Conservation (phyloP, 257 asterid species). For the Solanum appendiculatum region DNA sequence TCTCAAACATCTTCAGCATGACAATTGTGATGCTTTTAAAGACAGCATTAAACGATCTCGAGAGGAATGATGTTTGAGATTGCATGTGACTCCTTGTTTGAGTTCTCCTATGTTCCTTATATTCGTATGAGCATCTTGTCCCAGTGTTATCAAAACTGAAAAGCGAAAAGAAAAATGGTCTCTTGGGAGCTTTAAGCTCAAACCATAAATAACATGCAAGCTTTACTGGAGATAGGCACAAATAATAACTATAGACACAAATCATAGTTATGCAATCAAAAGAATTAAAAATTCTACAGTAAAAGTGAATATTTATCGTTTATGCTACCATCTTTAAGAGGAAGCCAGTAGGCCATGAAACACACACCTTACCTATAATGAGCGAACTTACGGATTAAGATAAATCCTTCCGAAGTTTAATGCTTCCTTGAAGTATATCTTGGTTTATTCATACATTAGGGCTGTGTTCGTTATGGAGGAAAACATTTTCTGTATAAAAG, state of each 20-base stretch:
- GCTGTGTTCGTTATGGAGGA: background rate
- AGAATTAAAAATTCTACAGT: background rate
- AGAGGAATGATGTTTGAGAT: background rate
- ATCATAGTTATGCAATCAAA: background rate
- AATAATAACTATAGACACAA: background rate
- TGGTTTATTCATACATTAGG: background rate
- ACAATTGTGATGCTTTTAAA: background rate
- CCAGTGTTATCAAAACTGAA: background rate
- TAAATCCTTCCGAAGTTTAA: background rate
- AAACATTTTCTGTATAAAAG: background rate
- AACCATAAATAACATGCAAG: background rate
- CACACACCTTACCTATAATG: background rate
- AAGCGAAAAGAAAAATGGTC: background rate
- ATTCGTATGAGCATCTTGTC: background rate
- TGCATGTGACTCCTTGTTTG: background rate
- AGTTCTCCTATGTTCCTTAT: background rate
- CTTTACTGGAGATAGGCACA: background rate
- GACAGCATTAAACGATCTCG: background rate
- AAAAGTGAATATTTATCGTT: background rate
- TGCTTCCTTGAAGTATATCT: background rate
- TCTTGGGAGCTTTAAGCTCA: background rate
- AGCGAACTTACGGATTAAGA: background rate
- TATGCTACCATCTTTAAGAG: background rate
- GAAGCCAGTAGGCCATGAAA: background rate
- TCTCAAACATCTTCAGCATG: background rate